Percentiles rank a stretch among this genome's conserved stretches.
Conservation (phyloP, 2,329 filamentous ascomycete genomes). For the Xylariaceae sp. region DNA sequence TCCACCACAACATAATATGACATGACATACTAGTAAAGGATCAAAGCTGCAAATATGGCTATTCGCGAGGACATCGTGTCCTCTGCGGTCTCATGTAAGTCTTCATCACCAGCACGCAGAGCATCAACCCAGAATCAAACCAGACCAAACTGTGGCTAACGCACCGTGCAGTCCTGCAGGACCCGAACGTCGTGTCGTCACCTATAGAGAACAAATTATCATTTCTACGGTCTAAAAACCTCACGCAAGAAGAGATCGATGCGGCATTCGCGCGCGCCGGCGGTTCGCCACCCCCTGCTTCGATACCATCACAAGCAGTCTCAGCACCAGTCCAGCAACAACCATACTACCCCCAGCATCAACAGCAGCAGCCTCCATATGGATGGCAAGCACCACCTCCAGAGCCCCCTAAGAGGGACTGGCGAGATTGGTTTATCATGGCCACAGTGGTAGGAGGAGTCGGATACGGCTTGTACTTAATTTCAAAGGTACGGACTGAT, state of each 20-base stretch:
- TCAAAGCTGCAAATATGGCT: constrained; percentile 61
- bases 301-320: constrained; percentile 51
- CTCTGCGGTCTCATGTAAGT: constrained; percentile 44
- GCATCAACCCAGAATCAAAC: constrained; percentile 18
- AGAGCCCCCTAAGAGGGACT: constrained; percentile 79
- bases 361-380: constrained; percentile 55
- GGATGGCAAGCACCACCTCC: constrained; percentile 65
- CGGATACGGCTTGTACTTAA: constrained; percentile 84
- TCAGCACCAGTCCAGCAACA: constrained; percentile 50
- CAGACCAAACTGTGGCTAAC: constrained; percentile 27
- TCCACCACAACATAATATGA: constrained; percentile 10
- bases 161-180: constrained; percentile 76
- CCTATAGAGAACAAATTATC: constrained; percentile 92
- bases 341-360: constrained; percentile 55
- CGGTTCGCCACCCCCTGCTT: constrained; percentile 55
- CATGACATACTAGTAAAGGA: constrained; percentile 26
- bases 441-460: constrained; percentile 92
- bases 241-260: constrained; percentile 95
- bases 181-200: constrained; percentile 87
- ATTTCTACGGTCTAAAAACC: constrained; percentile 94
- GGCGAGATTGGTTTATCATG: constrained; percentile 99
- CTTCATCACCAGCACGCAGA: neutral
- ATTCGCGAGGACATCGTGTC: constrained; percentile 80
- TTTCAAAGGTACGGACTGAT: constrained; percentile 72
- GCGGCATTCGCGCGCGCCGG: constrained; percentile 78